These are phyloP conservation scores for Pochonia chlamydosporia DNA, from an alignment of 2,329 filamentous ascomycete species.

Conservation along the genomic window DNA sequence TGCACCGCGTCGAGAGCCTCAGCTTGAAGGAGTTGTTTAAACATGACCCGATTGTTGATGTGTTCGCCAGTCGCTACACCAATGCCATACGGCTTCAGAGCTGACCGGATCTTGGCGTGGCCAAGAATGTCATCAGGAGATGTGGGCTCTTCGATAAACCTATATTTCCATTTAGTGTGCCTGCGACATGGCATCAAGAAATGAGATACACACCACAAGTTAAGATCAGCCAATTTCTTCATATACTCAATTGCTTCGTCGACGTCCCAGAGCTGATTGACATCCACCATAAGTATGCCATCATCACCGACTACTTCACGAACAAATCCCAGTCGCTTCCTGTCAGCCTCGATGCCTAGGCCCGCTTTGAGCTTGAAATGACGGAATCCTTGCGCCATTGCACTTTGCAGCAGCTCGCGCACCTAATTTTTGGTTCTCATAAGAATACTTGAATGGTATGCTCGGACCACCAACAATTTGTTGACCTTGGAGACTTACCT, in stretches of 20 bases:
- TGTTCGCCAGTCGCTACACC: conserved; percentile 88
- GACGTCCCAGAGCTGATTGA: conserved; percentile 88
- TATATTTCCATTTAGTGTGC: conserved; percentile 25
- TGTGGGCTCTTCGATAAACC: conserved; percentile 93
- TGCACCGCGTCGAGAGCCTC: conserved; percentile 83
- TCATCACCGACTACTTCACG: conserved; percentile 77
- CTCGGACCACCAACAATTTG: too few relatives aligned
- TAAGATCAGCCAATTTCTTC: conserved; percentile 72
- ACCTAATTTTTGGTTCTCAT: too few relatives aligned
- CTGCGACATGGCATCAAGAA: not conserved
- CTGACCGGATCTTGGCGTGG: conserved; percentile 76
- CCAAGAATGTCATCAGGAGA: conserved; percentile 84
- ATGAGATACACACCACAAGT: conserved; percentile 38
- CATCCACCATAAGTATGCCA: conserved; percentile 85
- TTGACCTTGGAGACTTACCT: conserved; percentile 34
- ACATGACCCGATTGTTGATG: conserved; percentile 89
- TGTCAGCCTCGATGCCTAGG: conserved; percentile 65
- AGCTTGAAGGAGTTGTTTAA: conserved; percentile 79
- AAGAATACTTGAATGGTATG: too few relatives aligned
- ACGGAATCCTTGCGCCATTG: conserved; percentile 66
- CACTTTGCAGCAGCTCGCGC: conserved; percentile 38
- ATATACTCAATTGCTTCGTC: conserved; percentile 85
- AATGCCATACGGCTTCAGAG: conserved; percentile 65
- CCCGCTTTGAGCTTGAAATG: conserved; percentile 91
- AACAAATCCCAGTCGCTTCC: conserved; percentile 63